Conservation (phyloP, 495 filamentous ascomycete genomes). For the Hyaloscypha variabilis region DNA sequence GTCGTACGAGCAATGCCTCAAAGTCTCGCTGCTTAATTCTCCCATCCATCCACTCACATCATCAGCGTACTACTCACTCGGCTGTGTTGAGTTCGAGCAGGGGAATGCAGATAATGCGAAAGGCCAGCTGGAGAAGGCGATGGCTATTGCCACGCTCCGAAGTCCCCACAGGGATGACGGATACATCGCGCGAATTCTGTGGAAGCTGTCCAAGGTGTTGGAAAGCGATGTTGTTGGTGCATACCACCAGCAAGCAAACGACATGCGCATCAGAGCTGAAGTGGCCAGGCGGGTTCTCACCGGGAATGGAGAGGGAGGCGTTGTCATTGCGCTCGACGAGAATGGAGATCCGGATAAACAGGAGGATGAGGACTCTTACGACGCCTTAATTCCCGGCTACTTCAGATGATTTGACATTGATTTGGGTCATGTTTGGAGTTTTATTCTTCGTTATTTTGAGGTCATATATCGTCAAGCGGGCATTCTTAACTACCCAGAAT, state of each 20-base stretch:
- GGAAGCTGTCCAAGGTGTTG: slow-evolving; percentile 22
- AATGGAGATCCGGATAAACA: slow-evolving; percentile 15
- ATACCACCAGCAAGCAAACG: slow-evolving; percentile 16
- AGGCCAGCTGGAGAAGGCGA: slow-evolving; percentile 22
- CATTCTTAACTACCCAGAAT: slow-evolving; percentile 2
- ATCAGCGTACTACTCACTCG: slow-evolving; percentile 23
- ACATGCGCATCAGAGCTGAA: slow-evolving; percentile 25
- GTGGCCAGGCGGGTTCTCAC: slow-evolving; percentile 15
- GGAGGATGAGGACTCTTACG: slow-evolving; percentile 22
- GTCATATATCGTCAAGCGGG: not conserved
- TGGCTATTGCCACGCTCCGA: slow-evolving; percentile 25
- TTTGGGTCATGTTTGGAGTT: not conserved
- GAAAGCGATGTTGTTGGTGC: slow-evolving; percentile 19
- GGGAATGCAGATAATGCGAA: slow-evolving; percentile 11
- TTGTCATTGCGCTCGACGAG: slow-evolving; percentile 20
- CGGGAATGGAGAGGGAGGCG: slow-evolving; percentile 21
- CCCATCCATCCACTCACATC: slow-evolving; percentile 21
- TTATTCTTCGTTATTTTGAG: not conserved
- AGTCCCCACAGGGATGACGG: slow-evolving; percentile 24
- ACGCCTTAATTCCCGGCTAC: slow-evolving; percentile 23
- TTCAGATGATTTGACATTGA: slow-evolving; percentile 19
- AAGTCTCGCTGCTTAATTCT: slow-evolving; percentile 3
- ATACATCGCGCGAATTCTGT: slow-evolving; percentile 22
- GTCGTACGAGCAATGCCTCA: slow-evolving; percentile 10
- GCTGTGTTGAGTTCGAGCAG: slow-evolving; percentile 8